Evolutionary conservation across 2,329 filamentous ascomycete species (phyloP), one percentile per base, ranked within the genome.

Genomic region (Balansia obtecta): DNA sequence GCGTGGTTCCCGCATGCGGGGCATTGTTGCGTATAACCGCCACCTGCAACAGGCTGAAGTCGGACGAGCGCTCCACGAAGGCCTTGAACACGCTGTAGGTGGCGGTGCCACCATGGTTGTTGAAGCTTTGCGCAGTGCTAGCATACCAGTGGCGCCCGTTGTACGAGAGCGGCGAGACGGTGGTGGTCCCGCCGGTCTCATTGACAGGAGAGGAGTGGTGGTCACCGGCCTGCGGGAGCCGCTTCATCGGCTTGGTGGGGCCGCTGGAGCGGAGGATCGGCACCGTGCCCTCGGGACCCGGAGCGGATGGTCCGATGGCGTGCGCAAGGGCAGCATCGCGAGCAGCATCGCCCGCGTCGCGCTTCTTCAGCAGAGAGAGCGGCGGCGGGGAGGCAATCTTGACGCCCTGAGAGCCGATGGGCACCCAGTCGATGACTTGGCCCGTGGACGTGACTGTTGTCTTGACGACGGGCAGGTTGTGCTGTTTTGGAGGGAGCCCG

Each of bases 31-130:
- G 53, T n/a, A 54, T 43, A 2, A 58, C 52, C 32, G 54, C 57
- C 7, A 52, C 54, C 49, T 58, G 56, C 3, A 59, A 41, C 22
- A 59, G 50, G 16, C 56, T 58, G 40, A 58, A 58, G 45, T 58
- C 57, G 12, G 18, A 13, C 10, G n/a, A 8, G 11, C 42, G 27
- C 42, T 55, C 30, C 16, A 56, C 40, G 38, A 52, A 58, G 2
- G 57, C 46, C 40, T 54, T 44, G 47, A 50, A 58, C 37, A 55
- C 44, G 52, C 52, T 56, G 39, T 53, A 54, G 2, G 38, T 49
- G 11, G 53, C 56, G 15, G 38, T 52, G 20, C 53, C 56, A 38
- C 57, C 57, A 12, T 48, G 53, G 40, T 55, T 53, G 30, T 46
- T 18, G 9, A 52, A 52, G 7, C 10, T 4, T 37, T 55, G 53